Percentiles rank a stretch among this genome's conserved stretches.
Conservation (phyloP, 805 yeast genomes). For the Cyberlindnera veronae region DNA sequence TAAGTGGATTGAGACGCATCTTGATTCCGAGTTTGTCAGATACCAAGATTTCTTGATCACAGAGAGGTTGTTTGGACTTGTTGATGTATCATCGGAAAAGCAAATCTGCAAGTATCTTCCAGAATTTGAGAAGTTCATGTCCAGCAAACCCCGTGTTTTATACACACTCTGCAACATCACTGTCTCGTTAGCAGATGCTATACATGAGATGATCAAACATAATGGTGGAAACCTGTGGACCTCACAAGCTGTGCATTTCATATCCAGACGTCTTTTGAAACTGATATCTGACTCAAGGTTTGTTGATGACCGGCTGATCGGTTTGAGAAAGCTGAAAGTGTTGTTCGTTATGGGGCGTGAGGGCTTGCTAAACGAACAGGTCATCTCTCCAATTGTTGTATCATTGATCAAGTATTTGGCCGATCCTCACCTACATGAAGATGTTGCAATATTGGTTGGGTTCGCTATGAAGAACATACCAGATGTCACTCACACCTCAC, state of each 20-base stretch:
- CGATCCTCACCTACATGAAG: slow-evolving; percentile 21
- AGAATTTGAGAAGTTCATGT: not conserved
- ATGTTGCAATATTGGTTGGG: slow-evolving; percentile 28
- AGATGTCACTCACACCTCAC: not conserved
- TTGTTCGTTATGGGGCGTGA: slow-evolving; percentile 30
- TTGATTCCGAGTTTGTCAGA: slow-evolving; percentile 18
- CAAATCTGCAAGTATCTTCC: slow-evolving; percentile 18
- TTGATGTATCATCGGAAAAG: slow-evolving; percentile 37
- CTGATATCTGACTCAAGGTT: slow-evolving; percentile 24
- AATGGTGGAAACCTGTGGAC: slow-evolving; percentile 33
- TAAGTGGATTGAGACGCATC: slow-evolving; percentile 12
- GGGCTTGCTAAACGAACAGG: slow-evolving; percentile 13
- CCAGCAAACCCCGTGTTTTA: slow-evolving; percentile 5
- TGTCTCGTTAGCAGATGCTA: slow-evolving; percentile 15
- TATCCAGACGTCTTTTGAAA: slow-evolving; percentile 33
- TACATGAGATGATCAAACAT: slow-evolving; percentile 15
- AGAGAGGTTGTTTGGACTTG: slow-evolving; percentile 34
- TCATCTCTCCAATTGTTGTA: slow-evolving; percentile 23
- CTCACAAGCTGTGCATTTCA: slow-evolving; percentile 33
- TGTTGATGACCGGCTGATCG: slow-evolving; percentile 23
- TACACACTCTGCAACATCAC: slow-evolving; percentile 6
- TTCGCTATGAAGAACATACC: slow-evolving; percentile 12
- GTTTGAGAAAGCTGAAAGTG: slow-evolving; percentile 37
- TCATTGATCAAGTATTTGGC: slow-evolving; percentile 18
- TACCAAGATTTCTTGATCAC: slow-evolving; percentile 32